These are phyloP conservation scores for Beauveria pseudobassiana DNA, from an alignment of 2,329 filamentous ascomycete genomes.

Conservation along the genomic window DNA sequence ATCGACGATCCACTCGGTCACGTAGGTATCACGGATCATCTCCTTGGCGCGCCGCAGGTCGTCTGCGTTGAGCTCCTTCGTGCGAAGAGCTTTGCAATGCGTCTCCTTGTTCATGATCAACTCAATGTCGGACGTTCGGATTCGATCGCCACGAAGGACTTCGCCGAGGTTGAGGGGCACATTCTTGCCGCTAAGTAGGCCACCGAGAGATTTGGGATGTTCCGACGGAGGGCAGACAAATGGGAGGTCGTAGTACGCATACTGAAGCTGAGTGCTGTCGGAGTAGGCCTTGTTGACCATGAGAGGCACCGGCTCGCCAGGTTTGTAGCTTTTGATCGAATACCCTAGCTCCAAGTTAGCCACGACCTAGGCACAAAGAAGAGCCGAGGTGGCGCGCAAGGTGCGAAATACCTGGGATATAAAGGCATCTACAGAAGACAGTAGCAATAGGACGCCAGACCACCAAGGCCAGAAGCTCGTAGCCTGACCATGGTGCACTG, in stretches of 20 bases:
- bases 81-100: conserved; percentile 67
- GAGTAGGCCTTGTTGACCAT: conserved; percentile 90
- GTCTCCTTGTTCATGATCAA: conserved; percentile 69
- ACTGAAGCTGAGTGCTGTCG: conserved; percentile 82
- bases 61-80: conserved; percentile 53
- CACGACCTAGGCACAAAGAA: neutral
- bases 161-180: conserved; percentile 80
- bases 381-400: neutral
- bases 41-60: conserved; percentile 62
- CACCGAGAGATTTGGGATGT: conserved; percentile 54
- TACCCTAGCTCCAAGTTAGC: conserved; percentile 46
- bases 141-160: conserved; percentile 78
- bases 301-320: conserved; percentile 72
- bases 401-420: conserved; percentile 63
- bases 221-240: conserved; percentile 79
- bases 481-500: conserved; percentile 20
- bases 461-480: conserved; percentile 29
- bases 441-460: conserved; percentile 35
- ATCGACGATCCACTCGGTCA: conserved; percentile 91
- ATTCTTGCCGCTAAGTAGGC: conserved; percentile 67
- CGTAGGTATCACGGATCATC: conserved; percentile 70
- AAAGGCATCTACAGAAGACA: conserved; percentile 50
- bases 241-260: conserved; percentile 81
- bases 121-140: conserved; percentile 77
- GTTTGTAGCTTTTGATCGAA: conserved; percentile 72